Conservation (phyloP, 1,284 basidiomycete genomes). For the Hemileia vastatrix region DNA sequence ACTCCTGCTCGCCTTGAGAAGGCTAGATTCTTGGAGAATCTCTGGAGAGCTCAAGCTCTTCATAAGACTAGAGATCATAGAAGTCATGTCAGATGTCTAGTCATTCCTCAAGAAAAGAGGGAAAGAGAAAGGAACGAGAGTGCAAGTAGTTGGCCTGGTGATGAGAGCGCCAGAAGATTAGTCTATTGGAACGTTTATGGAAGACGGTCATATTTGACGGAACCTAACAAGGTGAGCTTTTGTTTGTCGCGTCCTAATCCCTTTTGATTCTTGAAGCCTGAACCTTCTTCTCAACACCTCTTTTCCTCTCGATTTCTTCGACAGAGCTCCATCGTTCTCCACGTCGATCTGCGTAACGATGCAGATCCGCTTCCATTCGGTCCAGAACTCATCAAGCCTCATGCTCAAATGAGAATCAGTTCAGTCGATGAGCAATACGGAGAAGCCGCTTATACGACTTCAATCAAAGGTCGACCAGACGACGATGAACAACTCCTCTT, state of each 20-base stretch:
- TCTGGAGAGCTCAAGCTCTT: constrained; percentile 73
- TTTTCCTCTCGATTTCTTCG: not conserved
- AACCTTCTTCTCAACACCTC: not conserved
- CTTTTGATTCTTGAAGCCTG: not conserved
- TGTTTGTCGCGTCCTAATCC: not conserved
- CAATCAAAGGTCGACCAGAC: constrained; percentile 24
- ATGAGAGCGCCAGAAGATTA: constrained; percentile 27
- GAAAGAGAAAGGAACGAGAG: constrained; percentile 3
- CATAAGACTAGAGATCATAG: constrained; percentile 35
- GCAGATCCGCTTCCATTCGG: constrained; percentile 27
- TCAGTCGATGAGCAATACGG: constrained; percentile 30
- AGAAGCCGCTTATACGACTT: constrained; percentile 26
- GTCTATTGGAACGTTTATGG: constrained; percentile 25
- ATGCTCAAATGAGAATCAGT: constrained; percentile 30
- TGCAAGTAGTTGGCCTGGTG: constrained; percentile 8
- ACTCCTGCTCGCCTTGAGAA: constrained; percentile 50
- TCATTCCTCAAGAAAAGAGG: constrained; percentile 17
- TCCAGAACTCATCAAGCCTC: constrained; percentile 28
- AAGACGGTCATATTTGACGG: constrained; percentile 13
- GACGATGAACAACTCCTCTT: constrained; percentile 3
- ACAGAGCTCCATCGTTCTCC: constrained; percentile 25
- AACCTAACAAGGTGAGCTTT: constrained; percentile 15
- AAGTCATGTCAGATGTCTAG: constrained; percentile 11
- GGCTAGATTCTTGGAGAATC: constrained; percentile 72
- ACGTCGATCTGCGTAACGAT: constrained; percentile 21